A percentile compares a stretch with the other conserved stretches of the same genome.
phyloP scores from a whole-genome alignment of 106 monocot genomes.

The Acorus gramineus region DNA sequence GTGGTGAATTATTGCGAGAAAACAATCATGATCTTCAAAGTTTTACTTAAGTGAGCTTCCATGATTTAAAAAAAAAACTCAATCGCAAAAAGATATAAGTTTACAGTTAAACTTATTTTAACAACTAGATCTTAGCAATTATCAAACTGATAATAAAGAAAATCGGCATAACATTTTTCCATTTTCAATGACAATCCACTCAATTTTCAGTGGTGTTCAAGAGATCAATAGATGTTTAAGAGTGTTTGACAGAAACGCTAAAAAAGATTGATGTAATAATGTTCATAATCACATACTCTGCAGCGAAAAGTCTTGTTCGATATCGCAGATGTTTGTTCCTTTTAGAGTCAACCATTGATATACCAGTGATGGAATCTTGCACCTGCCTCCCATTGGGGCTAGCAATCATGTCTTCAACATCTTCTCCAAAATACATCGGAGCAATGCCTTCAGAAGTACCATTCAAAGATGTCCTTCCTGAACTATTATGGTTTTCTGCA shows the following conservation, averaged over 20 bases:
- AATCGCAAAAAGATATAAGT: too few relatives aligned
- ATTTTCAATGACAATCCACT: background rate
- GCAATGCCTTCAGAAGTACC: slow-evolving; percentile 31
- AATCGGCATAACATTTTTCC: too few relatives aligned
- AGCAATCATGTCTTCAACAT: slow-evolving; percentile 89
- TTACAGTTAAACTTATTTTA: too few relatives aligned
- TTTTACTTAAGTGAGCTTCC: too few relatives aligned
- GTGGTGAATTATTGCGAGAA: too few relatives aligned
- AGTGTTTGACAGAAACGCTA: too few relatives aligned
- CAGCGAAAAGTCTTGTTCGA: slow-evolving; percentile 91
- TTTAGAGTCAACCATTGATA: slow-evolving; percentile 16
- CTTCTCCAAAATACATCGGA: slow-evolving; percentile 43
- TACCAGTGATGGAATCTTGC: slow-evolving; percentile 19
- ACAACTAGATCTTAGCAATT: too few relatives aligned
- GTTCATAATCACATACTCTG: slow-evolving; percentile 58
- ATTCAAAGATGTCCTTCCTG: slow-evolving; percentile 21
- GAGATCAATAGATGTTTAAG: too few relatives aligned
- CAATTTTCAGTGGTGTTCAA: background rate
- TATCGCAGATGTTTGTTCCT: slow-evolving; percentile 83
- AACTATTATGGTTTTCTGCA: slow-evolving; percentile 12
- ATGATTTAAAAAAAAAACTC: too few relatives aligned
- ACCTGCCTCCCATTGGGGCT: slow-evolving; percentile 16
- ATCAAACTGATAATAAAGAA: too few relatives aligned
- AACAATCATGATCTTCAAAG: too few relatives aligned
- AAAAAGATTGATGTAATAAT: too few relatives aligned